phyloP scores from a whole-genome alignment of 2,329 filamentous ascomycete genomes.

The Diaporthe batatas region DNA sequence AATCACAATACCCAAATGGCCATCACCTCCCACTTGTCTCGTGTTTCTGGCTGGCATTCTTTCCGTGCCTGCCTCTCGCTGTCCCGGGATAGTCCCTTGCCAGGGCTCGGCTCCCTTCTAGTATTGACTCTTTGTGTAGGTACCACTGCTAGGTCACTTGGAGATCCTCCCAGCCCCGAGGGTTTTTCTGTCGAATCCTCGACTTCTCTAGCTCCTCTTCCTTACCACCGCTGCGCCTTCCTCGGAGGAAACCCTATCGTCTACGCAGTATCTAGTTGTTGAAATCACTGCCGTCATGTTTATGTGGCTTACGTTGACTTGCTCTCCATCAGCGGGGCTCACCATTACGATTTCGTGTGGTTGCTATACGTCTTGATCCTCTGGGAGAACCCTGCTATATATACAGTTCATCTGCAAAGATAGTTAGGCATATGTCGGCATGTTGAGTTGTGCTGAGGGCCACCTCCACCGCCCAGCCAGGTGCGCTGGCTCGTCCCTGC shows the following conservation, averaged over 20 bases:
- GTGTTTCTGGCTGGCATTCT: neutral
- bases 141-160: neutral
- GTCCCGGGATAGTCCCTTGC: neutral
- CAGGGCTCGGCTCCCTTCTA: neutral
- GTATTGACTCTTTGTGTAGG: neutral
- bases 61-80: neutral
- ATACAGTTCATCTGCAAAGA: neutral
- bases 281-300: neutral
- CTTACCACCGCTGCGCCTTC: neutral
- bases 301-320: neutral
- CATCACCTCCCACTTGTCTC: neutral
- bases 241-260: neutral
- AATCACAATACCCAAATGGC: slow-evolving; percentile 20
- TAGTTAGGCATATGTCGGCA: neutral
- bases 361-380: neutral
- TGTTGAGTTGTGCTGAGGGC: neutral
- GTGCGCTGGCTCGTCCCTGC: neutral
- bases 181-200: neutral
- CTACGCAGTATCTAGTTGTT: neutral
- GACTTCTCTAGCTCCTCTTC: neutral
- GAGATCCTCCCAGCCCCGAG: neutral
- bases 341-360: neutral
- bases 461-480: neutral
- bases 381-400: neutral
- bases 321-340: neutral